Base-by-base conservation (phyloP, 345 rosid species). In the Arabidopsis suecica region DNA sequence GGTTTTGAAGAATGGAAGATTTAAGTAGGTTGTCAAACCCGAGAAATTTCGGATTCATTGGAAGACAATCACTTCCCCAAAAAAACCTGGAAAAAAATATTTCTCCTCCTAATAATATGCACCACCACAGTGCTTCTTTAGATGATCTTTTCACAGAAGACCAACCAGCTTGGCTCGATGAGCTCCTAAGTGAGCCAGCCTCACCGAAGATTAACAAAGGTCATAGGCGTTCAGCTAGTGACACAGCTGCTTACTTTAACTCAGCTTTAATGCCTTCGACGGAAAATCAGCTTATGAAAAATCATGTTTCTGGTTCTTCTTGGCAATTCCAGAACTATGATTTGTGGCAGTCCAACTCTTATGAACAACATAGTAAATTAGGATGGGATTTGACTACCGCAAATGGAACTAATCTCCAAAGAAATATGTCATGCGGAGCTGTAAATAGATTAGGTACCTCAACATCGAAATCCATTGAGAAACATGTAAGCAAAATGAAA, bases 91-190 rank as follows among this genome's bases (percentile, higher is more conserved):
- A 74, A 64, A 85, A 84, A 14, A 61, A 65, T 38, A 72, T 72
- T 58, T 73, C 82, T 33, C 78, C 83, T 11, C 42, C 82, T 11
- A 81, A 41, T 23, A 47, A 72, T 36, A 63, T 37, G 32, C 82
- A 77, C 51, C 83, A 77, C 72, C 89, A 84, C 32, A 86, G 78
- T 36, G 82, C 88, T 49, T 80, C 88, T 40, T 80, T 83, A 23
- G 82, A 82, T 50, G 82, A 83, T 57, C 78, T 81, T 64, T 8
- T 82, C 63, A 53, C 58, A 49, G 70, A 75, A 5, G 89, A 86
- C 45, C 88, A 85, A 59, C 90, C 87, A 28, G 79, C 87, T 60
- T 88, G 93, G 90, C 83, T 88, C 5, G 90, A 86, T 53, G 93
- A 88, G 45, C 86, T 88, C 72, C 82, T 88, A 32, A 76, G 59